Base-by-base conservation (phyloP, 257 asterid species). In the Solanum paucissectum region DNA sequence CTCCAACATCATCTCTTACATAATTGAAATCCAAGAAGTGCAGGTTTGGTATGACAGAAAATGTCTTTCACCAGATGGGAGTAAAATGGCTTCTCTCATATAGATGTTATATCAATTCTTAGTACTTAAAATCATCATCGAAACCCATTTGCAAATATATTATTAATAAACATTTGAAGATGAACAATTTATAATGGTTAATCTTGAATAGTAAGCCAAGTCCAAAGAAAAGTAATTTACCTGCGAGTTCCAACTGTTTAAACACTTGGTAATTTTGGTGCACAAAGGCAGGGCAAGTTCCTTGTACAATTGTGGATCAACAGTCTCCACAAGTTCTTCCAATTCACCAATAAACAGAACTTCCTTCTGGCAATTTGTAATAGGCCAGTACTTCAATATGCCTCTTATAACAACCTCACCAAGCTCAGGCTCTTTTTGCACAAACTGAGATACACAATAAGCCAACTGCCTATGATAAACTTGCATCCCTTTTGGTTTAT, bases 231-330 rank as follows among this genome's bases (percentile, higher is more conserved):
- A 20, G 66, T 62, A 62, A n/a, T 62, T 84, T 92, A 95, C 98
- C 98, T 94, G 98, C 38, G 98, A 96, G 88, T 94, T 94, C 88
- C 95, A 92, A 86, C 98, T 96, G 89, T 88, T 95, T 84, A 93
- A 79, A 83, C 95, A 96, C 93, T 90, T 95, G 0, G 95, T 91
- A 46, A 96, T 95, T 69, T 89, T 94, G 81, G 83, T 90, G 84
- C 96, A 94, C 87, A 95, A 87, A 66, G 98, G 98, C 89, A 93
- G 87, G 66, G 98, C 98, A 25, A 93, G 46, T 20, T 89, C 75
- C 87, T 83, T 90, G 83, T 93, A 90, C 85, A 90, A 88, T 40
- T 90, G 87, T 42, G 90, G 91, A 60, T 90, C 93, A 85, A 95
- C 91, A 68, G 64, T 93, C 52, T 91, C 94, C 5, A 94, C 94